These are phyloP conservation scores for Carex scoparia DNA, from an alignment of 176 grass and related monocot genomes.

Conservation along the genomic window DNA sequence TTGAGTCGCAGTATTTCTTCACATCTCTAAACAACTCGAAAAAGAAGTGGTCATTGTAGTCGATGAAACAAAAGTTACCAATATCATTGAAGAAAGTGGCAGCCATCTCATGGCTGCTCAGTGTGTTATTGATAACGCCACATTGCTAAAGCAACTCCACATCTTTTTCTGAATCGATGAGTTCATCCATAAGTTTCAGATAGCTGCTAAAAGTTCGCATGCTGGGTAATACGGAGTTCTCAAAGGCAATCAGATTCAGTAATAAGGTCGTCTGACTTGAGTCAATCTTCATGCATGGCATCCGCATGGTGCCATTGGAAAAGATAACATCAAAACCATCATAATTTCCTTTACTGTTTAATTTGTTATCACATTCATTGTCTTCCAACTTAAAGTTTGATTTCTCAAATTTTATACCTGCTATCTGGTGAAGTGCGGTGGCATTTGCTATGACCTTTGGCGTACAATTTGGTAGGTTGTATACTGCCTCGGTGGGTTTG, in stretches of 20 bases:
- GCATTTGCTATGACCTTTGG: too few species aligned
- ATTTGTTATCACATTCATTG: not conserved
- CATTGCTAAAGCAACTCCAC: conserved; percentile 2
- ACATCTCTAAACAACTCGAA: not conserved
- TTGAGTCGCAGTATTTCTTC: not conserved
- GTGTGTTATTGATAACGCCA: not conserved
- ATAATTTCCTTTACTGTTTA: not conserved
- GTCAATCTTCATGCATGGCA: not conserved
- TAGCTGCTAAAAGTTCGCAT: not conserved
- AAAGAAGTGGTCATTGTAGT: not conserved
- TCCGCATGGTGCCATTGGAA: not conserved
- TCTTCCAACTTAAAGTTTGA: too few species aligned
- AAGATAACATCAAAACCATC: not conserved
- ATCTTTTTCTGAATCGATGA: conserved; percentile 4
- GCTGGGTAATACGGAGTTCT: not conserved
- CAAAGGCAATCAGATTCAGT: not conserved
- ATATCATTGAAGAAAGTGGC: conserved; percentile 21
- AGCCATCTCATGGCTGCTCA: not conserved
- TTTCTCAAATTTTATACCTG: too few species aligned
- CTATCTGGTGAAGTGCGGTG: too few species aligned
- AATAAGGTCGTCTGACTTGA: not conserved
- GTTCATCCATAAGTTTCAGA: not conserved
- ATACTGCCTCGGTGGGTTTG: too few species aligned
- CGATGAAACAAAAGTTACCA: not conserved
- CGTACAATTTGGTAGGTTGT: too few species aligned